phyloP scores from a whole-genome alignment of 192 early-diverging fungal species.

The Chytriomyces sp. region DNA sequence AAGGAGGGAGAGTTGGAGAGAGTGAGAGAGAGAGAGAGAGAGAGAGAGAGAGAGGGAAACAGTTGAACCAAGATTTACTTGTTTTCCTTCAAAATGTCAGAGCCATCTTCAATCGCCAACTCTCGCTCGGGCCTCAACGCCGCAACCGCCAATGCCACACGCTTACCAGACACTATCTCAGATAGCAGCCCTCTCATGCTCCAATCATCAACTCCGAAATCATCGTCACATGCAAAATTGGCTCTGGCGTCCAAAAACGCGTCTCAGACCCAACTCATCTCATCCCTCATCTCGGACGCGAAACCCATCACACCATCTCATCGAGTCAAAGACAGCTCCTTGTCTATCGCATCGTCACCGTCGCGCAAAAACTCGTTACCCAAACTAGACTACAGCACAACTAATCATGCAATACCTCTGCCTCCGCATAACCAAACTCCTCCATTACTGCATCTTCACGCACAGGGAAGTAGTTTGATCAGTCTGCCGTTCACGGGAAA shows the following conservation, averaged over 20 bases:
- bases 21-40: too few relatives aligned
- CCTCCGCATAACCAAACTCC: not conserved
- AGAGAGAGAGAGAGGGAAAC: too few relatives aligned
- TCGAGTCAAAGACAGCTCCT: not conserved
- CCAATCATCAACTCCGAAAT: too few relatives aligned
- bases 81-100: too few relatives aligned
- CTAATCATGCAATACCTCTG: not conserved
- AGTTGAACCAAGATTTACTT: too few relatives aligned
- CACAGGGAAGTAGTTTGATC: not conserved
- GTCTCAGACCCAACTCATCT: not conserved
- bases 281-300: not conserved
- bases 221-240: not conserved
- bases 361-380: constrained; percentile 23
- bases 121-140: too few relatives aligned
- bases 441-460: constrained; percentile 6
- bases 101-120: too few relatives aligned
- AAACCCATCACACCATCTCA: not conserved
- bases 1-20: too few relatives aligned
- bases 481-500: constrained; percentile 14
- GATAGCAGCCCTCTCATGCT: too few relatives aligned
- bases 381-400: not conserved
- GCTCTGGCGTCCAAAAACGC: not conserved
- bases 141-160: too few relatives aligned
- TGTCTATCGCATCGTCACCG: not conserved
- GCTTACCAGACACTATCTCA: too few relatives aligned